Evolutionary conservation across 345 rosid genomes (phyloP), one percentile per base, ranked within the genome.

Genomic region (Odontarrhena argentea): DNA sequence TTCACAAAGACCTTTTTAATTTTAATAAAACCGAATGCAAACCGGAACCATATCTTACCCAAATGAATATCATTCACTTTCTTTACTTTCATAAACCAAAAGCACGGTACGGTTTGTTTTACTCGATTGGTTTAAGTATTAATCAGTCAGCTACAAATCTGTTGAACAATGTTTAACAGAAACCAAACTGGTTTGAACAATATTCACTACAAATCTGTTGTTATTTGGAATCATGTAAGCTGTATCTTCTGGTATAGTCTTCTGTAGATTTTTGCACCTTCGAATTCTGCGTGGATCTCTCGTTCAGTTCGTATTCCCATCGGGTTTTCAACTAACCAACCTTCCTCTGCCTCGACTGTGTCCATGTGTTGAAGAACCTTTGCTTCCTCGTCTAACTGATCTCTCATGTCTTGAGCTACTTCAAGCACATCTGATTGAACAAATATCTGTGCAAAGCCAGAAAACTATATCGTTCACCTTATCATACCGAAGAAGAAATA

Each of bases 291-390:
- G 53, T 90, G 97, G 45, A 90, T 89, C 79, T 93, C 98, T 63
- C 96, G 77, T 72, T 93, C 98, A 0, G 94, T 93, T 72, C 98
- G 71, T 75, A 87, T 85, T 22, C 87, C 94, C 89, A 87, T 86
- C 8, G 97, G 97, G 62, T 89, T 93, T 34, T 70, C 68, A 51
- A 72, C 15, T 54, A 87, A 58, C 98, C 98, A 93, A 35, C 97
- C 98, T 6, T 83, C 85, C 12, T 89, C 86, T 32, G 74, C 60
- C 7, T 77, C 83, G 2, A 70, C 73, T 41, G 60, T 70, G 28
- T 85, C 85, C 18, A 84, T 32, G 52, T 81, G 87, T 38, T 56
- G 75, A 71, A 93, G 82, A 68, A 35, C 60, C 40, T 62, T 63
- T 30, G 74, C 62, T 60, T 82, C 79, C 25, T 78, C 82, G 38